A percentile compares a stretch with the other conserved stretches of the same genome.
These are phyloP conservation scores for Populus davidiana DNA, from an alignment of 345 rosid species.

Conservation along the genomic window DNA sequence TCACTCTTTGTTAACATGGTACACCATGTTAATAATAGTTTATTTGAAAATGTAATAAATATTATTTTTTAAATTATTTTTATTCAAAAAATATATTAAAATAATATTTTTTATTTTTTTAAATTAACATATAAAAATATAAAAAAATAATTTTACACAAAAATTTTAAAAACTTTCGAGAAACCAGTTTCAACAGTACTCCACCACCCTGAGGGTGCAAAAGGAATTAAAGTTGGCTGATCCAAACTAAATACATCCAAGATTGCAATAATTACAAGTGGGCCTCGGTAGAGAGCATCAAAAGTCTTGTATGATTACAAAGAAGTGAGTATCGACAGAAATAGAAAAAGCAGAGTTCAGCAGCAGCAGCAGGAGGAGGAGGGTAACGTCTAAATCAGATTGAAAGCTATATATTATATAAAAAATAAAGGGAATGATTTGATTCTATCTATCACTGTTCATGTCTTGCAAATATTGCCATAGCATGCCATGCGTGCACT, in stretches of 20 bases:
- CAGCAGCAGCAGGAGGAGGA: constrained; percentile 1
- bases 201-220: not conserved
- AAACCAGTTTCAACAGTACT: no score
- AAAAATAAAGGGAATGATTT: not conserved
- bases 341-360: not conserved
- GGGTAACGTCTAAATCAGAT: constrained; percentile 32
- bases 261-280: not conserved
- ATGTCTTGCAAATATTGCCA: not conserved
- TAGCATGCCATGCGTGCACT: constrained; percentile 31
- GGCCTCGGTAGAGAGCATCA: not conserved
- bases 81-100: no score
- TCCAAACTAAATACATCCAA: not conserved
- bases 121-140: no score
- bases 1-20: no score
- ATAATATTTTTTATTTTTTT: no score
- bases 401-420: constrained; percentile 4
- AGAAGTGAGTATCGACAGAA: not conserved
- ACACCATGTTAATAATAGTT: no score
- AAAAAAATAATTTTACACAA: no score
- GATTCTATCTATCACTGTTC: not conserved
- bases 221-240: not conserved
- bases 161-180: no score
- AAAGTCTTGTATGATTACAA: not conserved
- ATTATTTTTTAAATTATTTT: no score
- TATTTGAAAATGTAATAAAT: no score